Evolutionary conservation across 345 rosid genomes (phyloP).

Genomic region (Salix udensis): DNA sequence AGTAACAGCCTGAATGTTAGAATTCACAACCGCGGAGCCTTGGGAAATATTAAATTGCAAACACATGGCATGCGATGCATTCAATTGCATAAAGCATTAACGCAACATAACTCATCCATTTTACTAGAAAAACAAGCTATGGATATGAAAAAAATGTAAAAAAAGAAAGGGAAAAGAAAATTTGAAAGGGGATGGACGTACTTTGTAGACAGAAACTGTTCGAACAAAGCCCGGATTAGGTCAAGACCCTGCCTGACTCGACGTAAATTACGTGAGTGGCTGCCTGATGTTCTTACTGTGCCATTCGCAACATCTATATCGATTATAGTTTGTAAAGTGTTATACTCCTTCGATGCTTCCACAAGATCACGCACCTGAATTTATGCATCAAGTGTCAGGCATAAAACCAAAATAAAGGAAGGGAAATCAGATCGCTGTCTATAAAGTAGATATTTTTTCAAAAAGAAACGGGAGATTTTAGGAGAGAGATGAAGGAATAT

Average conservation of each 20-base stretch:
- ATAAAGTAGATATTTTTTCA: not conserved
- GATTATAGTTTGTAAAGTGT: constrained; percentile 50
- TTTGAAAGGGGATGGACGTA: constrained; percentile 11
- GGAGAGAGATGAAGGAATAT: not conserved
- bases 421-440: not conserved
- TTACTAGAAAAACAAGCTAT: not conserved
- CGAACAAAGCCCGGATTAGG: constrained; percentile 74
- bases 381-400: not conserved
- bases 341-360: constrained; percentile 57
- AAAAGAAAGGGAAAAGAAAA: not conserved
- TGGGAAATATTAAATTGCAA: not conserved
- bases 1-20: not conserved
- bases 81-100: not conserved
- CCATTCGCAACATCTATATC: constrained; percentile 62
- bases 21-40: not conserved
- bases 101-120: too few relatives aligned
- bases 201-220: constrained; percentile 58
- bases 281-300: constrained; percentile 74
- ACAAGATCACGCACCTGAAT: constrained; percentile 54
- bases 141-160: not conserved
- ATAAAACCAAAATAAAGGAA: not conserved
- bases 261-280: constrained; percentile 74
- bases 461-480: not conserved
- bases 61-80: not conserved
- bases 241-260: constrained; percentile 92